These are phyloP conservation scores for Dinochytrium kinnereticum DNA, from an alignment of 371 early-diverging fungal species.

Conservation along the genomic window DNA sequence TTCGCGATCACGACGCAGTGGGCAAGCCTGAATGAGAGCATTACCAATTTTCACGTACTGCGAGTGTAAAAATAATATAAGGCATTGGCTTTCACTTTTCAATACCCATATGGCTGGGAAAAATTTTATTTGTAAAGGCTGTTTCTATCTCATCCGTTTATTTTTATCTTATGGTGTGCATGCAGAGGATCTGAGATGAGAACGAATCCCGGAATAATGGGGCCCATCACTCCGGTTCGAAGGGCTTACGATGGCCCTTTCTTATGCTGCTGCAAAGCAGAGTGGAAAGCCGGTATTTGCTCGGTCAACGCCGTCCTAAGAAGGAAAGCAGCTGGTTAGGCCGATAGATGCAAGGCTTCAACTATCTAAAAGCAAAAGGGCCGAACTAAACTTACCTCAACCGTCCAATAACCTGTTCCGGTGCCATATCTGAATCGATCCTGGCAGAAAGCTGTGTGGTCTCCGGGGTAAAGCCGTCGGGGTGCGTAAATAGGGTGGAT, in stretches of 20 bases:
- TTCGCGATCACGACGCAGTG: conserved; percentile 53
- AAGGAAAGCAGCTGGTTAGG: no score
- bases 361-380: no score
- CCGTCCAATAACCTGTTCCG: conserved; percentile 4
- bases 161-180: neutral
- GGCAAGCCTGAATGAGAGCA: conserved; percentile 1
- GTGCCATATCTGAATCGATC: neutral
- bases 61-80: neutral
- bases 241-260: no score
- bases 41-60: conserved; percentile 3
- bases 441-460: neutral
- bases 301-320: conserved; percentile 1
- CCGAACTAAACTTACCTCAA: conserved; percentile 6
- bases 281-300: neutral
- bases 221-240: no score
- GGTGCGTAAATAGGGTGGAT: neutral
- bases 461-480: conserved; percentile 15
- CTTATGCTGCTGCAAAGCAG: neutral
- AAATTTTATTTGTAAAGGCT: neutral
- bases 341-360: no score
- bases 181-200: no score
- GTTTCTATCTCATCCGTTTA: neutral
- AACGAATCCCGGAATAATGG: no score
- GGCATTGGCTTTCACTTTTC: neutral
- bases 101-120: neutral